phyloP scores from a whole-genome alignment of 192 early-diverging fungal species.

The Mortierella hygrophila region DNA sequence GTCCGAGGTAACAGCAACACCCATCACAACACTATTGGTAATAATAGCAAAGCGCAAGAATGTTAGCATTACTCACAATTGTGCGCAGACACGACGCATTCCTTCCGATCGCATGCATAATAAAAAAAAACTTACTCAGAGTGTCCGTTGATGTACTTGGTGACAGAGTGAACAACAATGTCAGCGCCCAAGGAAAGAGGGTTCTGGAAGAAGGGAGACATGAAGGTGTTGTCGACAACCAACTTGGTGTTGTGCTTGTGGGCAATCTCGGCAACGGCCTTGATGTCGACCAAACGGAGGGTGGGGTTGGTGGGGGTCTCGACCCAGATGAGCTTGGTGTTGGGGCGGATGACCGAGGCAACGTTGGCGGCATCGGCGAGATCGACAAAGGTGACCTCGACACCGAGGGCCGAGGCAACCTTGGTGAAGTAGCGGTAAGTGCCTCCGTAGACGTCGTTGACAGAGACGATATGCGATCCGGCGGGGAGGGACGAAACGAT shows the following conservation, averaged over 20 bases:
- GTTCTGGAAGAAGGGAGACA: conserved; percentile 91
- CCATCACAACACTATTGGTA: conserved; percentile 85
- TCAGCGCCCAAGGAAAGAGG: conserved; percentile 95
- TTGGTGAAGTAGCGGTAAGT: conserved; percentile 91
- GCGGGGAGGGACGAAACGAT: conserved; percentile 76
- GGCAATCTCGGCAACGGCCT: conserved; percentile 72
- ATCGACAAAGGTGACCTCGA: conserved; percentile 86
- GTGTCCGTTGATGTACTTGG: conserved; percentile 99
- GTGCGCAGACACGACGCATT: neutral
- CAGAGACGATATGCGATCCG: conserved; percentile 84
- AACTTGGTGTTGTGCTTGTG: conserved; percentile 75
- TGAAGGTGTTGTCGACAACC: conserved; percentile 91
- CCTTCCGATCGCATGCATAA: neutral
- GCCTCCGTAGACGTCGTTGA: conserved; percentile 93
- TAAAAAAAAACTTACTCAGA: conserved; percentile 73
- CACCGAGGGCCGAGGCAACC: conserved; percentile 75
- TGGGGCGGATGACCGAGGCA: conserved; percentile 70
- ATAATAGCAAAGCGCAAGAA: neutral
- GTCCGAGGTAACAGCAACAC: conserved; percentile 87
- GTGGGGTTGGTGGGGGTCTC: conserved; percentile 94
- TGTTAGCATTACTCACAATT: neutral
- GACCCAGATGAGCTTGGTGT: conserved; percentile 89
- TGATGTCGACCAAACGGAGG: conserved; percentile 84
- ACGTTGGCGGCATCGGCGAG: conserved; percentile 76
- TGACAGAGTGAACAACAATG: conserved; percentile 97